Evolutionary conservation across 169 alveolate genomes (phyloP).

Genomic region (Eimeria acervulina): DNA sequence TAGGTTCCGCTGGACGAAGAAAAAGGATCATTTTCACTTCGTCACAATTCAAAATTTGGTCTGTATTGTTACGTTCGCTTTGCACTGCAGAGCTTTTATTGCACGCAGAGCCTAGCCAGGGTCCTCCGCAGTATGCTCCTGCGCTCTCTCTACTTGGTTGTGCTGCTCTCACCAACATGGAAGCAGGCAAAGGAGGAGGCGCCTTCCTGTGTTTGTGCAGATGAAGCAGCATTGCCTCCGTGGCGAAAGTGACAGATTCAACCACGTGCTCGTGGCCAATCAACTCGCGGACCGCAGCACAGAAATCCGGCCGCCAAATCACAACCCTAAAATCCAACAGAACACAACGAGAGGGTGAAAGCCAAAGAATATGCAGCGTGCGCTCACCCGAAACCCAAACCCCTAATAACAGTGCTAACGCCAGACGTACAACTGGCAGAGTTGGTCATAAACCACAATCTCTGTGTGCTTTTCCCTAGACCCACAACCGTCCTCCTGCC

Average conservation of each 20-base stretch:
- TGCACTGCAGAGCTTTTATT: too few relatives aligned
- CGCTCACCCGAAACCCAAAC: too few relatives aligned
- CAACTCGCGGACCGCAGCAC: slow-evolving; percentile 50
- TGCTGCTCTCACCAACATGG: slow-evolving; percentile 54
- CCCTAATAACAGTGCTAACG: neutral
- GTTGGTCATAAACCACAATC: neutral
- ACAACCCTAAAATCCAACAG: slow-evolving; percentile 33
- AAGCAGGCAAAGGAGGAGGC: slow-evolving; percentile 71
- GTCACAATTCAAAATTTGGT: too few relatives aligned
- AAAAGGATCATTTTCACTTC: too few relatives aligned
- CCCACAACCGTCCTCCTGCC: neutral
- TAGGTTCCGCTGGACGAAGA: too few relatives aligned
- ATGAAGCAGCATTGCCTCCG: slow-evolving; percentile 76
- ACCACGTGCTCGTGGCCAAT: slow-evolving; percentile 77
- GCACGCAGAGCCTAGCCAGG: too few relatives aligned
- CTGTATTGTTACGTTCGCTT: too few relatives aligned
- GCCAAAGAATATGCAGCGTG: too few relatives aligned
- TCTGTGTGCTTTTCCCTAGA: neutral
- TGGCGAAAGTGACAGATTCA: slow-evolving; percentile 58
- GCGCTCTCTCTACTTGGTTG: neutral
- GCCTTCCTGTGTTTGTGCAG: slow-evolving; percentile 56
- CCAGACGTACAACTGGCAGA: neutral
- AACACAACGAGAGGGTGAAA: neutral
- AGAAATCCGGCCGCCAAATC: slow-evolving; percentile 67
- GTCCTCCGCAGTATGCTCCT: neutral